These are phyloP conservation scores for Venturia oleaginea DNA, from an alignment of 2,329 filamentous ascomycete species.

Conservation along the genomic window DNA sequence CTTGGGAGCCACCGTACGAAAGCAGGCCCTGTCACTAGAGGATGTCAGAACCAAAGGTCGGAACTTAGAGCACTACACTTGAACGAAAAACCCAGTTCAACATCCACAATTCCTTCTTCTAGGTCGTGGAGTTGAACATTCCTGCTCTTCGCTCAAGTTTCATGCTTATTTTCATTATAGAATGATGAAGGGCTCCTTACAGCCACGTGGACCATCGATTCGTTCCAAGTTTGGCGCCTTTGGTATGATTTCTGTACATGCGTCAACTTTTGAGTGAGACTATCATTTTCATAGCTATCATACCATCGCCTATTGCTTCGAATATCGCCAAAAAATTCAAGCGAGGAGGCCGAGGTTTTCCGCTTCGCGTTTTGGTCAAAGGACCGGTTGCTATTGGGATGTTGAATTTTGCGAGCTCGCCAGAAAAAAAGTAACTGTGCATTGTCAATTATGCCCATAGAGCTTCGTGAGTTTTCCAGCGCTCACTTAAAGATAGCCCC, in stretches of 20 bases:
- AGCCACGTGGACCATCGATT: constrained; percentile 44
- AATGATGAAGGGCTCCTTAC: not conserved
- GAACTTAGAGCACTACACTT: not conserved
- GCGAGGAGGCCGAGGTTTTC: constrained; percentile 26
- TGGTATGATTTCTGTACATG: constrained; percentile 33
- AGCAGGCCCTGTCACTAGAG: constrained; percentile 39
- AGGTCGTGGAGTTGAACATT: too few relatives aligned
- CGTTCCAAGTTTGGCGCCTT: constrained; percentile 48
- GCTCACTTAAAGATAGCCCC: constrained; percentile 47
- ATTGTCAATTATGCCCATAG: not conserved
- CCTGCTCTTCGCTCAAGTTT: not conserved
- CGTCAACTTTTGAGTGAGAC: constrained; percentile 17
- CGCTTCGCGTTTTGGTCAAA: constrained; percentile 19
- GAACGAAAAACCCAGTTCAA: not conserved
- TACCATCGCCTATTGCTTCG: constrained; percentile 41
- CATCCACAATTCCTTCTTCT: not conserved
- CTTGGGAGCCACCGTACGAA: constrained; percentile 51
- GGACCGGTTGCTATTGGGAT: constrained; percentile 22
- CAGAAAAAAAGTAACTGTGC: constrained; percentile 42
- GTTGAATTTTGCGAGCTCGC: constrained; percentile 37
- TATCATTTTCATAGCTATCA: constrained; percentile 15
- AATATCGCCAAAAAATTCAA: constrained; percentile 29
- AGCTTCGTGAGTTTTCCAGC: not conserved
- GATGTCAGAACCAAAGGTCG: not conserved
- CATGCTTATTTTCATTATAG: not conserved